phyloP scores from a whole-genome alignment of 2,329 filamentous ascomycete species.

The Fusarium proliferatum region DNA sequence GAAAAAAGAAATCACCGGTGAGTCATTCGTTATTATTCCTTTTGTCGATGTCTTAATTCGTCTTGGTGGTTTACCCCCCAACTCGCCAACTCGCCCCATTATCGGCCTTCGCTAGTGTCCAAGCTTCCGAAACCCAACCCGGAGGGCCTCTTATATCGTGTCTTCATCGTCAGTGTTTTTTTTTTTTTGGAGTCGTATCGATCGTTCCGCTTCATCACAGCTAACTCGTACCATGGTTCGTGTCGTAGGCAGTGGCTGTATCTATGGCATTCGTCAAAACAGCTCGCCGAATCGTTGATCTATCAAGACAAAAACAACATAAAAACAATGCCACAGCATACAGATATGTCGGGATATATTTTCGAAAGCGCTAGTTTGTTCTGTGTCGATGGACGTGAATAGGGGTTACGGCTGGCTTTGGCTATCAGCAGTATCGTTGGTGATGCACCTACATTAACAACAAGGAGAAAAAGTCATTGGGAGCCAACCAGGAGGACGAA shows the following conservation, averaged over 20 bases:
- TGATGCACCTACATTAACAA: not conserved
- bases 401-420: slow-evolving; percentile 2
- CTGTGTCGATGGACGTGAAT: not conserved
- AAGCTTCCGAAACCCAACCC: not conserved
- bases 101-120: not conserved
- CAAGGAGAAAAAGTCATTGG: not conserved
- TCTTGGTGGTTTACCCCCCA: not conserved
- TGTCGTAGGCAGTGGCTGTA: not conserved
- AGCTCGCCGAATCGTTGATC: not conserved
- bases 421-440: not conserved
- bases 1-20: not conserved
- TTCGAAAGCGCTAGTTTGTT: not conserved
- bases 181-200: not conserved
- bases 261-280: not conserved
- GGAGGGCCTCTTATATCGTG: accelerated
- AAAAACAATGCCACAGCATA: accelerated
- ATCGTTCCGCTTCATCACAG: not conserved
- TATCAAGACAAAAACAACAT: not conserved
- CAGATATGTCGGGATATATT: not conserved
- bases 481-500: not conserved
- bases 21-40: not conserved
- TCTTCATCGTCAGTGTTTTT: not conserved
- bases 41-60: not conserved
- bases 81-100: not conserved
- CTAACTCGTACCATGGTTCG: not conserved